A percentile compares a stretch with the other conserved stretches of the same genome.
These are phyloP conservation scores for Delitschia confertaspora DNA, from an alignment of 495 filamentous ascomycete species.

Conservation along the genomic window DNA sequence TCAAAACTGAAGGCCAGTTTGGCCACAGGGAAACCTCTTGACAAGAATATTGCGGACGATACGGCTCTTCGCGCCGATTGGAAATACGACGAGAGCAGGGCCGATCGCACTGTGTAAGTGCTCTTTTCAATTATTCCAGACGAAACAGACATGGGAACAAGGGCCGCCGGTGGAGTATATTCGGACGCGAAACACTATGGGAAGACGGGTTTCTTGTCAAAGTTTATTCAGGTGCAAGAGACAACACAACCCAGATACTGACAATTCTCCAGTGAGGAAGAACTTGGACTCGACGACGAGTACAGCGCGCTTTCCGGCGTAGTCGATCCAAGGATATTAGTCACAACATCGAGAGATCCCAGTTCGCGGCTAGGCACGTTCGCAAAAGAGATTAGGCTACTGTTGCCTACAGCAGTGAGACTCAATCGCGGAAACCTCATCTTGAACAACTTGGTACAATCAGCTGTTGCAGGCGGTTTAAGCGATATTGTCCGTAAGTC, in stretches of 20 bases:
- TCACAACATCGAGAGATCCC: constrained; percentile 85
- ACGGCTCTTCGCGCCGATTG: constrained; percentile 76
- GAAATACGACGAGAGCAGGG: constrained; percentile 79
- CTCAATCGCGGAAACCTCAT: constrained; percentile 88
- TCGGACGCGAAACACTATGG: too few relatives aligned
- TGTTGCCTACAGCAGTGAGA: constrained; percentile 83
- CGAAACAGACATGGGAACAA: too few relatives aligned
- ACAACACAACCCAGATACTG: too few relatives aligned
- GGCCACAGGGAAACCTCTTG: constrained; percentile 75
- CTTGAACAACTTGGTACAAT: constrained; percentile 71
- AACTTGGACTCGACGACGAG: constrained; percentile 89
- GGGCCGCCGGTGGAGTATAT: too few relatives aligned
- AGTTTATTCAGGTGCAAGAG: too few relatives aligned
- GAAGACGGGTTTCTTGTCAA: too few relatives aligned
- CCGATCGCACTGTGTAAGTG: constrained; percentile 47
- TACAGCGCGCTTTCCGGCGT: constrained; percentile 78
- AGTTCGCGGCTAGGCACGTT: constrained; percentile 77
- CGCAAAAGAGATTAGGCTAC: constrained; percentile 87
- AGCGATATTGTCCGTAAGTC: constrained; percentile 45
- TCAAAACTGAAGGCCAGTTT: constrained; percentile 77
- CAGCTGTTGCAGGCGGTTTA: constrained; percentile 66
- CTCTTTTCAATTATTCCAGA: too few relatives aligned
- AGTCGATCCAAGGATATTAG: constrained; percentile 77
- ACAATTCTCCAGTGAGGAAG: too few relatives aligned
- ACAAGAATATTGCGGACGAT: constrained; percentile 82